phyloP scores from a whole-genome alignment of 1,284 basidiomycete species.

The Ganoderma leucocontextum region DNA sequence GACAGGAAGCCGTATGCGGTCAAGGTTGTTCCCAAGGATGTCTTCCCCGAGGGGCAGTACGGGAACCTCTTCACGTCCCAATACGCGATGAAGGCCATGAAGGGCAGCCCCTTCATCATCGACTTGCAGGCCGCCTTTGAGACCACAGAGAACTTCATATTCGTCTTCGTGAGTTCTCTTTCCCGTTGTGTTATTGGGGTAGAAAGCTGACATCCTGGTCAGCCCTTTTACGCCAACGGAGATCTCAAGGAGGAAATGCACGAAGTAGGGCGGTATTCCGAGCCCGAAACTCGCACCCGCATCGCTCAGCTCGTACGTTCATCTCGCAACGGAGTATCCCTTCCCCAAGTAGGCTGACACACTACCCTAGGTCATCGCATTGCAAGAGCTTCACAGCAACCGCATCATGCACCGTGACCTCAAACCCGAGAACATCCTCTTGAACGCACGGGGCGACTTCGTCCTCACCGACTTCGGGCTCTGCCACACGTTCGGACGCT shows the following conservation, averaged over 20 bases:
- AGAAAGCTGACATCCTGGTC: background rate
- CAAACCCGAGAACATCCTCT: slow-evolving; percentile 65
- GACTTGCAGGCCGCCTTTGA: slow-evolving; percentile 5
- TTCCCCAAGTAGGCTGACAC: slow-evolving; percentile 41
- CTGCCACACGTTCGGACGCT: slow-evolving; percentile 65
- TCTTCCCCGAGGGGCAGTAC: background rate
- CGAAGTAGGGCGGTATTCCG: slow-evolving; percentile 2
- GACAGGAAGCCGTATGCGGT: slow-evolving; percentile 1
- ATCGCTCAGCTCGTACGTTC: slow-evolving; percentile 36
- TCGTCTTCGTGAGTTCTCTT: background rate
- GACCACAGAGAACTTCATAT: background rate
- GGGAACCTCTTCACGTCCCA: slow-evolving; percentile 3
- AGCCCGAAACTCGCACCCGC: slow-evolving; percentile 21
- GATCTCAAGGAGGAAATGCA: slow-evolving; percentile 1
- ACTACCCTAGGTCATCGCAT: slow-evolving; percentile 40
- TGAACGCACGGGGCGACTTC: slow-evolving; percentile 54
- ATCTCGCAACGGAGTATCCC: background rate
- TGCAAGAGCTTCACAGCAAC: slow-evolving; percentile 53
- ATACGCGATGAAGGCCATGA: background rate
- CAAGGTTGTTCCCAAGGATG: background rate
- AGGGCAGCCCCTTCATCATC: slow-evolving; percentile 2
- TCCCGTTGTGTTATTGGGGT: background rate
- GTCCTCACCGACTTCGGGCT: slow-evolving; percentile 74
- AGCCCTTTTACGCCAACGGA: slow-evolving; percentile 4
- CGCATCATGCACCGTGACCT: slow-evolving; percentile 45